Evolutionary conservation across 2,329 filamentous ascomycete species (phyloP).

Genomic region (Aspergillus tanneri): DNA sequence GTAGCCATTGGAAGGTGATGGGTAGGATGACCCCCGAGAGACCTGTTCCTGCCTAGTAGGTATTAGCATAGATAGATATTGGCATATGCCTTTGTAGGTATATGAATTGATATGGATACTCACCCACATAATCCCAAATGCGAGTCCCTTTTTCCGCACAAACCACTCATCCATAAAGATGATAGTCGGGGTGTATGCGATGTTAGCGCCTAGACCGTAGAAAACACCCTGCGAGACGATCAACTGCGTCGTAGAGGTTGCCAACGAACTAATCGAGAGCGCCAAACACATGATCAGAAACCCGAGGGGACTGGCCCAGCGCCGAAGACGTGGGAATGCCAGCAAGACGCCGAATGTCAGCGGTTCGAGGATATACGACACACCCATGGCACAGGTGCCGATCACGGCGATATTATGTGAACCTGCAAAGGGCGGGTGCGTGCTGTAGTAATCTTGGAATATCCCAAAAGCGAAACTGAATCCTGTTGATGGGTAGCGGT

Average conservation of each 20-base stretch:
- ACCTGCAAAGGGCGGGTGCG: slow-evolving; percentile 24
- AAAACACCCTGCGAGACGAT: slow-evolving; percentile 29
- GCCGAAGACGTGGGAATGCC: slow-evolving; percentile 18
- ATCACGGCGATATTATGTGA: slow-evolving; percentile 30
- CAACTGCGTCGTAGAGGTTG: slow-evolving; percentile 23
- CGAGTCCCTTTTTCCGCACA: slow-evolving; percentile 46
- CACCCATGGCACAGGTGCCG: slow-evolving; percentile 33
- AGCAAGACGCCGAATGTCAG: slow-evolving; percentile 17
- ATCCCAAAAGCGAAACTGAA: slow-evolving; percentile 30
- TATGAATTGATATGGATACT: too few relatives aligned
- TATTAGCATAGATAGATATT: background rate
- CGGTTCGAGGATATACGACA: background rate
- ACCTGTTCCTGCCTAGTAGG: slow-evolving; percentile 36
- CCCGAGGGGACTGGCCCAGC: slow-evolving; percentile 24
- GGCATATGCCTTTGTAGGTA: background rate
- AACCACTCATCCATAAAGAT: slow-evolving; percentile 54
- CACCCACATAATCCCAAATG: slow-evolving; percentile 48
- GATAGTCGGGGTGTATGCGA: slow-evolving; percentile 50
- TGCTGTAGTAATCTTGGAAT: slow-evolving; percentile 37
- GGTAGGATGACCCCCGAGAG: slow-evolving; percentile 48
- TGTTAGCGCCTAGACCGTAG: slow-evolving; percentile 48
- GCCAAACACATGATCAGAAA: slow-evolving; percentile 26
- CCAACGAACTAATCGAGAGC: slow-evolving; percentile 27
- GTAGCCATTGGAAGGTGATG: slow-evolving; percentile 44
- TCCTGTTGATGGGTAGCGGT: slow-evolving; percentile 7